A percentile compares a stretch with the other conserved stretches of the same genome.
Conservation (phyloP, 78 protist genomes). For the Dictyostelium brefeldianum region DNA sequence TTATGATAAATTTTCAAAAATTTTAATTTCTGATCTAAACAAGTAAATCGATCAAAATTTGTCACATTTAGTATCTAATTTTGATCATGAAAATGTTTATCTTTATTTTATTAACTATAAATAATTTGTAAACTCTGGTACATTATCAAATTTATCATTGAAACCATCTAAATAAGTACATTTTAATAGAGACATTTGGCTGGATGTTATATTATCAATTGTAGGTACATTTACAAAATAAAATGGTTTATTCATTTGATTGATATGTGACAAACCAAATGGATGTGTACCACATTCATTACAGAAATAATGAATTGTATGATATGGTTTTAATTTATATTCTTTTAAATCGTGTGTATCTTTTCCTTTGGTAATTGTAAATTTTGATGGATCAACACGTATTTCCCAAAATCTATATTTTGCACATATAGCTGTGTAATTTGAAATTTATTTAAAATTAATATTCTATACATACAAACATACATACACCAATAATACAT, state of each 20-base stretch:
- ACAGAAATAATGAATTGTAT: slow-evolving; percentile 5
- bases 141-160: neutral
- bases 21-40: no score
- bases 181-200: neutral
- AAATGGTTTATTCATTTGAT: neutral
- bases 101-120: neutral
- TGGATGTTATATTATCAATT: neutral
- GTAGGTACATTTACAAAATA: slow-evolving; percentile 13
- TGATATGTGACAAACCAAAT: neutral
- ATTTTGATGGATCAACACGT: neutral
- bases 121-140: neutral
- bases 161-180: neutral
- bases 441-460: no score
- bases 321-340: slow-evolving; percentile 4
- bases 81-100: no score
- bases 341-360: neutral
- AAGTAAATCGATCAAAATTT: no score
- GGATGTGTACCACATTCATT: slow-evolving; percentile 4
- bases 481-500: neutral
- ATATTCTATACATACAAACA: no score
- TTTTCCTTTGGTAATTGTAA: neutral
- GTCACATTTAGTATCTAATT: no score
- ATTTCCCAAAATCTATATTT: slow-evolving; percentile 13
- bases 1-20: no score
- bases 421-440: neutral